phyloP scores from a whole-genome alignment of 1,284 basidiomycete species.

The Boletus subluridellus region DNA sequence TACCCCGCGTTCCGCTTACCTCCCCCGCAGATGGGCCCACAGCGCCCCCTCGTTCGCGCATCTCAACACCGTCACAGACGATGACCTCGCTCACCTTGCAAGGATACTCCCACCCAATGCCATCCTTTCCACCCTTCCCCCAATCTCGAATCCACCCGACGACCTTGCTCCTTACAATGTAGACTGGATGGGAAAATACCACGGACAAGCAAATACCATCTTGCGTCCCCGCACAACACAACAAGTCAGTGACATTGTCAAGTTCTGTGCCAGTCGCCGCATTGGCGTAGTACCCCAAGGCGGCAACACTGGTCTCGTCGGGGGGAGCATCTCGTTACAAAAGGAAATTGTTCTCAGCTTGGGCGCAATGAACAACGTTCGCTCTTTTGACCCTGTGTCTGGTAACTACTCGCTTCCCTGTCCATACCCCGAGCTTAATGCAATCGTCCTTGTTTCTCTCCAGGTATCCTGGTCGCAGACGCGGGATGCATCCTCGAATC shows the following conservation, averaged over 20 bases:
- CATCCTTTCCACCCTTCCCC: slow-evolving; percentile 63
- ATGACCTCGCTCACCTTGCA: slow-evolving; percentile 63
- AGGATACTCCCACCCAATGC: slow-evolving; percentile 56
- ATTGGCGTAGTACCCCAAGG: slow-evolving; percentile 95
- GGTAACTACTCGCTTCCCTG: slow-evolving; percentile 44
- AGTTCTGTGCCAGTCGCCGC: slow-evolving; percentile 74
- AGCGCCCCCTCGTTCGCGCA: slow-evolving; percentile 22
- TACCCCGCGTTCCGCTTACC: neutral
- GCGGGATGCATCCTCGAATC: slow-evolving; percentile 95
- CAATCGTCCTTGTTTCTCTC: neutral
- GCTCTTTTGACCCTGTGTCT: slow-evolving; percentile 90
- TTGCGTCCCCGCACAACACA: slow-evolving; percentile 86
- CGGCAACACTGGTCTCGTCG: slow-evolving; percentile 97
- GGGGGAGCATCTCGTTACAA: slow-evolving; percentile 89
- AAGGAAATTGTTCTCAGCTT: slow-evolving; percentile 90
- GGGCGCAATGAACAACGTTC: slow-evolving; percentile 78
- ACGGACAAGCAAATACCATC: slow-evolving; percentile 79
- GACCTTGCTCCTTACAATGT: slow-evolving; percentile 84
- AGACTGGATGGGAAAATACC: slow-evolving; percentile 98
- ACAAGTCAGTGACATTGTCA: slow-evolving; percentile 85
- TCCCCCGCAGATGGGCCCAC: slow-evolving; percentile 18
- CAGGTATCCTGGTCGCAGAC: slow-evolving; percentile 75
- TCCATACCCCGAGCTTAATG: slow-evolving; percentile 11
- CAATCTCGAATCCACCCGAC: slow-evolving; percentile 45
- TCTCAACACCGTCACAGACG: slow-evolving; percentile 47